Evolutionary conservation across 176 grass and related monocot species (phyloP).

Genomic region (Neostapfia colusana): DNA sequence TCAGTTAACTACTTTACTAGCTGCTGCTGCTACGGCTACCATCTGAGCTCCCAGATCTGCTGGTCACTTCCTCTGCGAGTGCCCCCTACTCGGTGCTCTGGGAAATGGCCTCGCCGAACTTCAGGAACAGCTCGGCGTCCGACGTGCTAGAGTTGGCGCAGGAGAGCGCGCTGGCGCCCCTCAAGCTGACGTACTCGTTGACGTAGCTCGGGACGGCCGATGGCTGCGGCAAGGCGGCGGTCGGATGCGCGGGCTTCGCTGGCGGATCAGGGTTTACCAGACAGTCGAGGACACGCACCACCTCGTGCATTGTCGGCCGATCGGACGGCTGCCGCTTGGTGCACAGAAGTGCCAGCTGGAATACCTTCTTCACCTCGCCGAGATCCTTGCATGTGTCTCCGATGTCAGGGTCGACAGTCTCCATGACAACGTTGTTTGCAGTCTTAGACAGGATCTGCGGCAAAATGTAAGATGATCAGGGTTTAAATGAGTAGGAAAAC

Average conservation of each 20-base stretch:
- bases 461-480: background rate
- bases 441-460: conserved; percentile 86
- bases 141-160: conserved; percentile 68
- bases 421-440: conserved; percentile 76
- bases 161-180: conserved; percentile 49
- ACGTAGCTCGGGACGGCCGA: conserved; percentile 57
- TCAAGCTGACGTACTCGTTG: conserved; percentile 77
- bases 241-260: conserved; percentile 34
- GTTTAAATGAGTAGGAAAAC: background rate
- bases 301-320: conserved; percentile 97
- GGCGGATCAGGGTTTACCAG: conserved; percentile 51
- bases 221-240: background rate
- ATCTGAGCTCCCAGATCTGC: background rate
- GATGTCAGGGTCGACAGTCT: conserved; percentile 75
- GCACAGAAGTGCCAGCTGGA: conserved; percentile 89
- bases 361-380: conserved; percentile 77
- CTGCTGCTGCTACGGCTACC: background rate
- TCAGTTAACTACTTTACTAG: conserved; percentile 10
- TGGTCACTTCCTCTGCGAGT: too few relatives aligned
- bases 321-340: conserved; percentile 77
- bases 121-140: conserved; percentile 87
- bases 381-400: conserved; percentile 74
- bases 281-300: conserved; percentile 77
- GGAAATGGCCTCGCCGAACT: conserved; percentile 90
- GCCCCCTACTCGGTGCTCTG: conserved; percentile 67